Evolutionary conservation across 2,329 filamentous ascomycete species (phyloP).

Genomic region (Fusarium papillatum): DNA sequence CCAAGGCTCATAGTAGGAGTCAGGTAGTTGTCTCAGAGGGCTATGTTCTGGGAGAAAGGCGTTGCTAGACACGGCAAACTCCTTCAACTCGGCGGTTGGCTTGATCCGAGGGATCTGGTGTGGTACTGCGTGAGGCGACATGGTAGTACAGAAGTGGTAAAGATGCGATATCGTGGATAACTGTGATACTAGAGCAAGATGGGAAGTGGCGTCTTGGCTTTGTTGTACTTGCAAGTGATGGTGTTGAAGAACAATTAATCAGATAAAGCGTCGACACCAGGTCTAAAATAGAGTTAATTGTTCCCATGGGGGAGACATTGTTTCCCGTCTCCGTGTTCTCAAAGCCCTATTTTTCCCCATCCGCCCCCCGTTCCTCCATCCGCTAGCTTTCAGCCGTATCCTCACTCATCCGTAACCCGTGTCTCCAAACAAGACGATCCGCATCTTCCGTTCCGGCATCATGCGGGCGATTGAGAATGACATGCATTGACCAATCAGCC

Average conservation of each 20-base stretch:
- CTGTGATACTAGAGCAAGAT: neutral
- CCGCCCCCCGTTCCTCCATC: neutral
- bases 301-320: neutral
- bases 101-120: constrained; percentile 30
- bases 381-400: constrained; percentile 7
- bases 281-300: constrained; percentile 16
- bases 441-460: constrained; percentile 21
- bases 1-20: constrained; percentile 85
- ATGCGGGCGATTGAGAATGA: constrained; percentile 8
- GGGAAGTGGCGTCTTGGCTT: neutral
- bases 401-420: constrained; percentile 5
- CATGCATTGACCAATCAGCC: constrained; percentile 24
- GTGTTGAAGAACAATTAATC: neutral
- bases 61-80: constrained; percentile 62
- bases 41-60: constrained; percentile 83
- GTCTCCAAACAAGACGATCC: constrained; percentile 7
- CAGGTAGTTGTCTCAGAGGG: constrained; percentile 75
- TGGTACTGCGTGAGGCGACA: constrained; percentile 59
- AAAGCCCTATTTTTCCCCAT: constrained; percentile 1
- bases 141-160: constrained; percentile 40
- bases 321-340: constrained; percentile 14
- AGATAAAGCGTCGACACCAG: neutral
- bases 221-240: neutral
- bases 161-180: neutral
- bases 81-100: constrained; percentile 45